Percentiles rank a stretch among this genome's conserved stretches.
Conservation (phyloP, 2,329 filamentous ascomycete species). For the Scorias spongiosa region DNA sequence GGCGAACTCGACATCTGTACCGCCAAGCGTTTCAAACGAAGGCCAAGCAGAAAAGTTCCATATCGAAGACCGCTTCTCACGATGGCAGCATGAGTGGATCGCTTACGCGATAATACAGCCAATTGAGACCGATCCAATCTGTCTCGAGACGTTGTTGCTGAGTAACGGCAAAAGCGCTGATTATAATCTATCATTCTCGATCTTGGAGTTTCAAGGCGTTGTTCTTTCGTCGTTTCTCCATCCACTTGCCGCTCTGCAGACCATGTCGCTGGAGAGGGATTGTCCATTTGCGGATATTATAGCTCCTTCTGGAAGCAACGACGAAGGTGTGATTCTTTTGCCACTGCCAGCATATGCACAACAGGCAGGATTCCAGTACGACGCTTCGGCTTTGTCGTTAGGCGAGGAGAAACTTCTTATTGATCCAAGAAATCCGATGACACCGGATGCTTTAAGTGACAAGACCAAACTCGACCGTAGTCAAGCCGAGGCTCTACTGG, state of each 20-base stretch:
- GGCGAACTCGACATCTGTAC: not conserved
- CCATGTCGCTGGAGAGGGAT: slow-evolving; percentile 39
- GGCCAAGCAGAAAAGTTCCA: not conserved
- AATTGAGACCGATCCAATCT: not conserved
- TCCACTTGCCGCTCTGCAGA: slow-evolving; percentile 37
- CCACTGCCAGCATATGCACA: slow-evolving; percentile 7
- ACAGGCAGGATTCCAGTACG: slow-evolving; percentile 37
- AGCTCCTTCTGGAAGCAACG: slow-evolving; percentile 20
- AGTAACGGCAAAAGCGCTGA: not conserved
- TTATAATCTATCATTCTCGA: slow-evolving; percentile 4
- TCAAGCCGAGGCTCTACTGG: slow-evolving; percentile 39
- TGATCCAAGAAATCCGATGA: slow-evolving; percentile 16
- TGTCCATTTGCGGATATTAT: slow-evolving; percentile 42
- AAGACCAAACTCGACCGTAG: slow-evolving; percentile 33
- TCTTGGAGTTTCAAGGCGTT: slow-evolving; percentile 49
- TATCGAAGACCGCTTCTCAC: not conserved
- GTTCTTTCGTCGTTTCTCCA: slow-evolving; percentile 43
- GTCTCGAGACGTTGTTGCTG: not conserved
- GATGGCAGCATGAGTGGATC: not conserved
- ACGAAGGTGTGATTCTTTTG: slow-evolving; percentile 12
- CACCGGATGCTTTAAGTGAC: slow-evolving; percentile 17
- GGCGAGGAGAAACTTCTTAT: slow-evolving; percentile 11
- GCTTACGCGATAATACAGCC: not conserved
- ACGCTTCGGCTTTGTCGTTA: slow-evolving; percentile 19
- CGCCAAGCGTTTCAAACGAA: not conserved